Percentiles rank a stretch among this genome's conserved stretches.
Conservation (phyloP, 2,329 filamentous ascomycete species). For the Fusarium chuoi region DNA sequence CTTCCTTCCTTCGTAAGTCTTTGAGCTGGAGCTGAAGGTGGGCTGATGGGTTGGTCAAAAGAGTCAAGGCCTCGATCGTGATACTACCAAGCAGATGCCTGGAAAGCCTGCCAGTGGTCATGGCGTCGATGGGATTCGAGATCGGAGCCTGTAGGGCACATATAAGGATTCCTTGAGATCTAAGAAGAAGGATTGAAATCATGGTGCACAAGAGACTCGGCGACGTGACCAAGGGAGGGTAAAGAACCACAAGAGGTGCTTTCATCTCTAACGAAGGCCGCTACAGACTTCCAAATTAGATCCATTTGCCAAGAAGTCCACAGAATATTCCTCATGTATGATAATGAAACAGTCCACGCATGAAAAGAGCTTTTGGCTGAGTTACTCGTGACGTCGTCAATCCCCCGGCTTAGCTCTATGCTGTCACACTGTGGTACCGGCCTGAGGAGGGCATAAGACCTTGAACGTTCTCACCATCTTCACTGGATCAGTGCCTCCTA, state of each 20-base stretch:
- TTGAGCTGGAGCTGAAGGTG: background rate
- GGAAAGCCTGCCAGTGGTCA: background rate
- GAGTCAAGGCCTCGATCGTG: background rate
- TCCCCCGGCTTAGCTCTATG: too few relatives aligned
- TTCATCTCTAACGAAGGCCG: too few relatives aligned
- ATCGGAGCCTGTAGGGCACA: background rate
- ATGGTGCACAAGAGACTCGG: background rate
- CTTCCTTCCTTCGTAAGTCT: background rate
- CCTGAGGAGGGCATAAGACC: too few relatives aligned
- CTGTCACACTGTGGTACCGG: background rate
- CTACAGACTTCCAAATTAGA: too few relatives aligned
- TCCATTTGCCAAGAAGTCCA: too few relatives aligned
- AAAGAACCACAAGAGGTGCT: background rate
- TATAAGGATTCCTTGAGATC: background rate
- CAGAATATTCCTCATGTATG: too few relatives aligned
- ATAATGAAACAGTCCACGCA: too few relatives aligned
- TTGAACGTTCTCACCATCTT: background rate
- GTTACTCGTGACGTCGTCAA: too few relatives aligned
- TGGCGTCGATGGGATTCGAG: background rate
- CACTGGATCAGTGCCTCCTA: fast-evolving
- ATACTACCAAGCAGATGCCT: background rate
- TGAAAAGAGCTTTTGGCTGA: too few relatives aligned
- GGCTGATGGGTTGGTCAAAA: background rate
- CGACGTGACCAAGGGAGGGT: background rate
- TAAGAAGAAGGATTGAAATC: background rate